phyloP scores from a whole-genome alignment of 441 rosid species.

The Omphalea diandra region DNA sequence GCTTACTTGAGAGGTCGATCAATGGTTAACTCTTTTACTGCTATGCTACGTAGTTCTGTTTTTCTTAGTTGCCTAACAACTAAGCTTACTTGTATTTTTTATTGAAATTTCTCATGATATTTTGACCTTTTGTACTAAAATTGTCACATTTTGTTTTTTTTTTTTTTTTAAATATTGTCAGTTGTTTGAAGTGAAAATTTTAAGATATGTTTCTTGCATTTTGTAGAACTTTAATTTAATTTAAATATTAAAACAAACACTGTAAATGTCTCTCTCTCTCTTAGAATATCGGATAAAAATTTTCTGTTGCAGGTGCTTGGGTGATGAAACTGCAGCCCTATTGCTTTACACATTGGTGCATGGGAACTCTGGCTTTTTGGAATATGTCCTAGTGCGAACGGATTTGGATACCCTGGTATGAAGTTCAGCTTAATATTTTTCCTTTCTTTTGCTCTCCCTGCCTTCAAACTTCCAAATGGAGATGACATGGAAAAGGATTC shows the following conservation, averaged over 20 bases:
- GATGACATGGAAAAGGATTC: background rate
- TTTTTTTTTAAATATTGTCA: no score
- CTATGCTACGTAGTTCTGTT: background rate
- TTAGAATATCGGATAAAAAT: slow-evolving; percentile 23
- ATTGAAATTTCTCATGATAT: background rate
- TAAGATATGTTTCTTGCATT: background rate
- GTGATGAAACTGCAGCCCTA: slow-evolving; percentile 86
- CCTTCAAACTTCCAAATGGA: background rate
- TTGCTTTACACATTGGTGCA: slow-evolving; percentile 91
- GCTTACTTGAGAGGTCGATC: no score
- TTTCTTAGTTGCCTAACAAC: background rate
- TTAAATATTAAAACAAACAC: background rate
- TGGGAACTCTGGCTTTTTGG: slow-evolving; percentile 96
- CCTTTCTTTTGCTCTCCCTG: background rate
- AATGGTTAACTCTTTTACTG: no score
- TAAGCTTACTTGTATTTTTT: background rate
- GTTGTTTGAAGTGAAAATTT: background rate
- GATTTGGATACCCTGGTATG: slow-evolving; percentile 98
- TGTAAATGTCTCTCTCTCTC: slow-evolving; percentile 12
- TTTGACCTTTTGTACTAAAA: background rate
- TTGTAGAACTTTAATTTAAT: background rate
- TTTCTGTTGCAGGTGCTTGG: slow-evolving; percentile 70
- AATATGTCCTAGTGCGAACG: slow-evolving; percentile 93
- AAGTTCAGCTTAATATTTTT: slow-evolving; percentile 12
- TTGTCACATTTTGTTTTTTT: background rate